Percentiles rank a stretch among this genome's conserved stretches.
These are phyloP conservation scores for Jacaranda mimosifolia DNA, from an alignment of 257 asterid species.

Conservation along the genomic window DNA sequence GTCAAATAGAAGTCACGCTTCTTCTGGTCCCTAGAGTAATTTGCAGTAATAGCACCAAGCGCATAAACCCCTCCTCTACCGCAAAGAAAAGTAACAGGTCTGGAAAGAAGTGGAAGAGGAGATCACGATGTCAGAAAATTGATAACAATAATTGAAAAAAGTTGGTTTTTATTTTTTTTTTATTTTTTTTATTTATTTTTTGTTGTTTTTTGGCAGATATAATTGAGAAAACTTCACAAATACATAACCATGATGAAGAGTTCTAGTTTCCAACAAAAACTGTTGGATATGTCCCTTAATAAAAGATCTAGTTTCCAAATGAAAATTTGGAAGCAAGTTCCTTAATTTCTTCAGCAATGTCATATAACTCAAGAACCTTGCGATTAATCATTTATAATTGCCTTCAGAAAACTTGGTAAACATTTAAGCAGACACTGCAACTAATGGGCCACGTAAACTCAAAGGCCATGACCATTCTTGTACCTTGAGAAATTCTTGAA, in stretches of 20 bases:
- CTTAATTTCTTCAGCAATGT: background rate
- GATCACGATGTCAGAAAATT: background rate
- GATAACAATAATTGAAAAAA: background rate
- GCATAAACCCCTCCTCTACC: constrained; percentile 78
- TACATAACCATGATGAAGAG: background rate
- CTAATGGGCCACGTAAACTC: background rate
- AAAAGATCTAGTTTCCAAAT: no score
- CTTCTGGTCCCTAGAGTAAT: constrained; percentile 55
- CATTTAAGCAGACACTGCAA: background rate
- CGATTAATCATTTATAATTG: no score
- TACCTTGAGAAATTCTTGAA: background rate
- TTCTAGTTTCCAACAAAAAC: background rate
- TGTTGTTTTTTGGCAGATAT: no score
- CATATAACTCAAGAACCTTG: no score
- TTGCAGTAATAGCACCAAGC: constrained; percentile 69
- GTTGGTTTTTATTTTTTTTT: no score
- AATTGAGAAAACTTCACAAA: background rate
- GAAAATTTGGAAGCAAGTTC: background rate
- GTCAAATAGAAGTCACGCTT: constrained; percentile 55
- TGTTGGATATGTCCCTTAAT: background rate
- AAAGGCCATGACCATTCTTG: background rate
- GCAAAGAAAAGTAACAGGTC: constrained; percentile 73
- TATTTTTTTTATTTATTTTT: no score
- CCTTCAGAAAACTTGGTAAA: background rate
- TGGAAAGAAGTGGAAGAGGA: constrained; percentile 20